phyloP scores from a whole-genome alignment of 306 rosid species.

The Fragaria nilgerrensis region DNA sequence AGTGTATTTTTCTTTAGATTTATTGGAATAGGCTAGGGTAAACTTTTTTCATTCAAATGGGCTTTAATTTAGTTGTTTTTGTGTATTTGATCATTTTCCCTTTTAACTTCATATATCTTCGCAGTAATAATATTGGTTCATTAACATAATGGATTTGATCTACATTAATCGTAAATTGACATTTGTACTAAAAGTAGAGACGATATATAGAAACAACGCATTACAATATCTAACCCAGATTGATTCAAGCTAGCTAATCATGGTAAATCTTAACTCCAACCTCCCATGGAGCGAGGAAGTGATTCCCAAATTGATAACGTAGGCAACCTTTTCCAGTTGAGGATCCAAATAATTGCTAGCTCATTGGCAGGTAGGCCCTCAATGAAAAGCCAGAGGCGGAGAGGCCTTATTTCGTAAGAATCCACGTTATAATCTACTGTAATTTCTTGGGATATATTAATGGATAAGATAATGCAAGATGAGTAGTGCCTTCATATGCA shows the following conservation, averaged over 20 bases:
- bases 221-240: neutral
- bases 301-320: conserved; percentile 4
- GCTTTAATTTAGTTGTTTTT: too few species aligned
- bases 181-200: neutral
- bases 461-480: conserved; percentile 13
- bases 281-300: conserved; percentile 20
- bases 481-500: conserved; percentile 1
- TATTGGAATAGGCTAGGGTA: too few species aligned
- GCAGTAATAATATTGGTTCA: neutral
- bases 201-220: neutral
- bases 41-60: too few species aligned
- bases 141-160: neutral
- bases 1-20: too few species aligned
- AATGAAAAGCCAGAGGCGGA: neutral
- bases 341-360: conserved; percentile 3
- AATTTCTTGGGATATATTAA: neutral
- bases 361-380: neutral
- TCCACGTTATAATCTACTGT: conserved; percentile 3
- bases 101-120: neutral
- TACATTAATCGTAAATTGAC: neutral
- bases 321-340: neutral
- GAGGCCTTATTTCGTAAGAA: conserved; percentile 8
- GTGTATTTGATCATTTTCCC: too few species aligned
- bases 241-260: neutral
- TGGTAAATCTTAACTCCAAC: neutral